Base-by-base conservation (phyloP, 2,329 filamentous ascomycete species). In the Penicillium sp. region DNA sequence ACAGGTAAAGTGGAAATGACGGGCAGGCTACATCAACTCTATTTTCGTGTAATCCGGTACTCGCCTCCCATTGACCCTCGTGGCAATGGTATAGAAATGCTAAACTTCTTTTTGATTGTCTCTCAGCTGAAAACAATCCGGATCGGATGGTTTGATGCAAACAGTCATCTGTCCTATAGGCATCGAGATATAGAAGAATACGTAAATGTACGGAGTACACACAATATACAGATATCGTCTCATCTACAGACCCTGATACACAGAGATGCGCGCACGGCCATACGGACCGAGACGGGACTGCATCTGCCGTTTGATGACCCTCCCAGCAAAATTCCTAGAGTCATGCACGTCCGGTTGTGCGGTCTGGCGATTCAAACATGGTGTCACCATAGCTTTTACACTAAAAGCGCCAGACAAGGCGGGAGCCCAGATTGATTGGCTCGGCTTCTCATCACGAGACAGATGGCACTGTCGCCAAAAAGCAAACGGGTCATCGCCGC, bases 1-100 rank as follows among this genome's bases (percentile, higher is more conserved):
- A 35, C 35, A 44, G 38, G 29, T 32, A 53, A 31, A 31, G 46
- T 57, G 31, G 40, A 54, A 46, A 64, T 58, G 47, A 53, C 57
- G 56, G 48, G 52, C 55, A 62, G 61, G 48, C 39, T 56, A 62
- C 59, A 57, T 59, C 52, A 63, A 62, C 60, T 62, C 52, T 62
- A 64, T 63, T 56, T 38, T 56, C 27, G 59, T 64, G 59, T 60
- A 63, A 63, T 57, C 25, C 25, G 23, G 23, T 35, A 15, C 46
- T 58, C 40, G 29, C 48, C 46, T 47, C 40, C 23, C 40, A 40
- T 34, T 29, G 21, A 35, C 31, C 40, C 42, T 45, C 52, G 52
- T 55, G 47, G 52, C 52, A 53, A 35, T 6, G 21, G 4, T 29
- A 39, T 35, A 46, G 5, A 50, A 41, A 18, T 13, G 4, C 10